phyloP scores from a whole-genome alignment of 2,329 filamentous ascomycete genomes.

The Diaporthe sp. region DNA sequence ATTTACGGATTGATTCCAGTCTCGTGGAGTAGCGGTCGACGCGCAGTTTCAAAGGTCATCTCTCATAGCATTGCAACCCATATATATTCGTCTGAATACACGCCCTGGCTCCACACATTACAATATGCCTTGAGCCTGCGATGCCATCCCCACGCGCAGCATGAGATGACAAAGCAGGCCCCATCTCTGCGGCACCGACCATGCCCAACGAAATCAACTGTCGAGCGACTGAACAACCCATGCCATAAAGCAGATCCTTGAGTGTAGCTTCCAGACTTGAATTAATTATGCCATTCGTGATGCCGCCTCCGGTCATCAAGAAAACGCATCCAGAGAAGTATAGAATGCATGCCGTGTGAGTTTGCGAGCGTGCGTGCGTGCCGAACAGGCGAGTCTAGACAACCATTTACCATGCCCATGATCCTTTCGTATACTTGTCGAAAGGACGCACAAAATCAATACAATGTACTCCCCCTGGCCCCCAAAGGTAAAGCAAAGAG shows the following conservation, averaged over 20 bases:
- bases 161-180: neutral
- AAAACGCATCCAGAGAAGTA: constrained; percentile 29
- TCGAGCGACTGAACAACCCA: neutral
- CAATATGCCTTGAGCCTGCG: neutral
- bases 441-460: constrained; percentile 36
- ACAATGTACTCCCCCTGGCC: constrained; percentile 34
- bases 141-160: constrained; percentile 12
- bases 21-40: neutral
- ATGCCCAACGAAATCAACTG: neutral
- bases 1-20: neutral
- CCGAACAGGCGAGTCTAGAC: constrained; percentile 34
- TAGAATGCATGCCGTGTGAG: constrained; percentile 31
- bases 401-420: constrained; percentile 41
- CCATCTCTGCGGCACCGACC: neutral
- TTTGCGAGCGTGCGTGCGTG: constrained; percentile 33
- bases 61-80: neutral
- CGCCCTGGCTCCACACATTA: neutral
- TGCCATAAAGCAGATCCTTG: neutral
- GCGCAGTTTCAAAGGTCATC: neutral
- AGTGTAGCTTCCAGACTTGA: constrained; percentile 33
- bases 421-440: constrained; percentile 33
- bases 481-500: constrained; percentile 33
- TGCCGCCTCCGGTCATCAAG: constrained; percentile 16
- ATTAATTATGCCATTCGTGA: constrained; percentile 42
- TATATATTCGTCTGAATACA: neutral